Evolutionary conservation across 495 filamentous ascomycete species (phyloP).

Genomic region (Podospora pseudocomata): DNA sequence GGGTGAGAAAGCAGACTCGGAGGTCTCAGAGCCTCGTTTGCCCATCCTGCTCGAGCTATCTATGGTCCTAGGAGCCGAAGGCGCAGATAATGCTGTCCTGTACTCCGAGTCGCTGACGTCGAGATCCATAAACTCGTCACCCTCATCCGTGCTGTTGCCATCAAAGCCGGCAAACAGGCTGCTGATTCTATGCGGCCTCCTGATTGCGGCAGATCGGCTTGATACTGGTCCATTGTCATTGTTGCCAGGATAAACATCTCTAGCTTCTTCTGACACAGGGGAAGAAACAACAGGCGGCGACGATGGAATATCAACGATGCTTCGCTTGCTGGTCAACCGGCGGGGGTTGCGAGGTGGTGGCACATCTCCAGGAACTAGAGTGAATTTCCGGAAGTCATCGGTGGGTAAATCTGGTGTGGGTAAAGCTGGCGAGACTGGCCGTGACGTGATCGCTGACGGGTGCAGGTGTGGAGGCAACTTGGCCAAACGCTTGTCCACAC

Average conservation of each 20-base stretch:
- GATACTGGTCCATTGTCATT: slow-evolving; percentile 77
- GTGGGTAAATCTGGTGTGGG: slow-evolving; percentile 22
- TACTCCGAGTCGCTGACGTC: slow-evolving; percentile 64
- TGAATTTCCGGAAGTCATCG: slow-evolving; percentile 43
- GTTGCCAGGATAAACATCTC: slow-evolving; percentile 73
- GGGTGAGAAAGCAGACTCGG: slow-evolving; percentile 32
- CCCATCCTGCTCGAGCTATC: slow-evolving; percentile 27
- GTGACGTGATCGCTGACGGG: slow-evolving; percentile 63
- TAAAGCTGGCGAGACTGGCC: slow-evolving; percentile 48
- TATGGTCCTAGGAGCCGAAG: slow-evolving; percentile 56
- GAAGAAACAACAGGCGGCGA: slow-evolving; percentile 40
- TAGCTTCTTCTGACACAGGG: slow-evolving; percentile 31
- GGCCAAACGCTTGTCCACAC: slow-evolving; percentile 67
- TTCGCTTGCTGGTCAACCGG: slow-evolving; percentile 44
- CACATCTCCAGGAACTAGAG: slow-evolving; percentile 47
- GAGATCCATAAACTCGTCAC: slow-evolving; percentile 54
- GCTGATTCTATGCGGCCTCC: slow-evolving; percentile 69
- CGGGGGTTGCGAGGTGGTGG: slow-evolving; percentile 53
- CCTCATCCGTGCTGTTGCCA: slow-evolving; percentile 54
- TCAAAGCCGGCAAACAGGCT: slow-evolving; percentile 85
- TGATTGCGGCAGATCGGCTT: slow-evolving; percentile 55
- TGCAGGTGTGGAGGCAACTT: slow-evolving; percentile 74
- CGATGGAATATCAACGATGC: slow-evolving; percentile 45
- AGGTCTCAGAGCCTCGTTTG: slow-evolving; percentile 37
- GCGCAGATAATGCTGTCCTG: slow-evolving; percentile 61